phyloP scores from a whole-genome alignment of 1,284 basidiomycete species.

The Tilletia setariae region DNA sequence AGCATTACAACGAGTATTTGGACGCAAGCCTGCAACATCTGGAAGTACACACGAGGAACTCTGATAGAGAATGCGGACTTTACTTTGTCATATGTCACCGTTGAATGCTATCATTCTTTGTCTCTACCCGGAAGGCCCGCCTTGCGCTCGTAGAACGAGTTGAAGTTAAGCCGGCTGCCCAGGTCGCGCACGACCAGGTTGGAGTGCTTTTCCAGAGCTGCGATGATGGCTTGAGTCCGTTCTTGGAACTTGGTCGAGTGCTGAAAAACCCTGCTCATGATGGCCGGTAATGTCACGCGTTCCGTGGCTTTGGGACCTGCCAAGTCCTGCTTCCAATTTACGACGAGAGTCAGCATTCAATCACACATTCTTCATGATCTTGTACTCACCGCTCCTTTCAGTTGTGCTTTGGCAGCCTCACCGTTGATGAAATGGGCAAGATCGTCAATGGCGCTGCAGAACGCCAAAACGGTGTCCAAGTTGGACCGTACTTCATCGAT shows the following conservation, averaged over 20 bases:
- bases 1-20: slow-evolving; percentile 10
- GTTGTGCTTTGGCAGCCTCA: slow-evolving; percentile 38
- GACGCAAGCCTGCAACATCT: background rate
- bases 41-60: slow-evolving; percentile 2
- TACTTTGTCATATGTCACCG: background rate
- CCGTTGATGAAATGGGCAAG: slow-evolving; percentile 37
- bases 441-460: slow-evolving; percentile 38
- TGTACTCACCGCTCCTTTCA: slow-evolving; percentile 21
- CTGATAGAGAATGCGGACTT: background rate
- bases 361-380: background rate
- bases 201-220: slow-evolving; percentile 45
- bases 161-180: slow-evolving; percentile 43
- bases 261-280: slow-evolving; percentile 29
- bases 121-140: background rate
- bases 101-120: background rate
- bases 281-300: slow-evolving; percentile 22
- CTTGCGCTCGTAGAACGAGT: slow-evolving; percentile 35
- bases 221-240: slow-evolving; percentile 42
- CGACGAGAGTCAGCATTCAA: slow-evolving; percentile 18
- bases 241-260: slow-evolving; percentile 36
- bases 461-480: slow-evolving; percentile 43
- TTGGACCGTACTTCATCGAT: slow-evolving; percentile 45
- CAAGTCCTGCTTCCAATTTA: background rate
- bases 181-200: slow-evolving; percentile 36
- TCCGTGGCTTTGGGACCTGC: slow-evolving; percentile 21